Percentiles rank a stretch among this genome's conserved stretches.
Evolutionary conservation across 768 basidiomycete genomes (phyloP).

Genomic region (Cystofilobasidium capitatum): DNA sequence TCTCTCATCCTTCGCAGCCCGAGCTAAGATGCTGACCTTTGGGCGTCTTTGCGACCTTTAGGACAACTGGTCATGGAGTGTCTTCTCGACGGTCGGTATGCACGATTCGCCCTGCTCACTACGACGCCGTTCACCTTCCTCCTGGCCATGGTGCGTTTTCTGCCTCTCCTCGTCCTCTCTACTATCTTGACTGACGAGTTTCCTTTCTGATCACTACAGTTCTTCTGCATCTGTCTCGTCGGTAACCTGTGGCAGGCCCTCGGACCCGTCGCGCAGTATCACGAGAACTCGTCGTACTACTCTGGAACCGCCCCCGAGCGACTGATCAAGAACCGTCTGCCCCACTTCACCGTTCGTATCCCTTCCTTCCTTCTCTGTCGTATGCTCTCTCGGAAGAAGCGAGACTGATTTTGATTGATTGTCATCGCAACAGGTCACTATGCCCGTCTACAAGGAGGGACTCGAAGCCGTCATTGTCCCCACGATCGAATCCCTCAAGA

Average conservation of each 20-base stretch:
- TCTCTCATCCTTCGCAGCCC: conserved; percentile 52
- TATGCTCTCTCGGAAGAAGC: background rate
- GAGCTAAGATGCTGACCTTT: conserved; percentile 39
- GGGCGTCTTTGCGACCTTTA: conserved; percentile 30
- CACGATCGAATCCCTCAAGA: conserved; percentile 53
- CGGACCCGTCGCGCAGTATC: conserved; percentile 38
- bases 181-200: background rate
- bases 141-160: conserved; percentile 45
- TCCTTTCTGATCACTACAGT: conserved; percentile 22
- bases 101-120: conserved; percentile 56
- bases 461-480: conserved; percentile 32
- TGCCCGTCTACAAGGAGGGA: conserved; percentile 34
- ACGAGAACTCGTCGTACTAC: conserved; percentile 37
- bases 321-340: conserved; percentile 15
- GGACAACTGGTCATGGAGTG: conserved; percentile 59
- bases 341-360: conserved; percentile 24
- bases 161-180: background rate
- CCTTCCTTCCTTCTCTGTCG: background rate
- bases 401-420: background rate
- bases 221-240: conserved; percentile 37
- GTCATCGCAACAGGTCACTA: conserved; percentile 20
- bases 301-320: conserved; percentile 28
- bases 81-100: conserved; percentile 54
- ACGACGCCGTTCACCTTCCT: conserved; percentile 66
- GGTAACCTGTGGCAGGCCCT: conserved; percentile 38